phyloP scores from a whole-genome alignment of 1,139 yeast species.

The Saccharomycopsis hybrid region DNA sequence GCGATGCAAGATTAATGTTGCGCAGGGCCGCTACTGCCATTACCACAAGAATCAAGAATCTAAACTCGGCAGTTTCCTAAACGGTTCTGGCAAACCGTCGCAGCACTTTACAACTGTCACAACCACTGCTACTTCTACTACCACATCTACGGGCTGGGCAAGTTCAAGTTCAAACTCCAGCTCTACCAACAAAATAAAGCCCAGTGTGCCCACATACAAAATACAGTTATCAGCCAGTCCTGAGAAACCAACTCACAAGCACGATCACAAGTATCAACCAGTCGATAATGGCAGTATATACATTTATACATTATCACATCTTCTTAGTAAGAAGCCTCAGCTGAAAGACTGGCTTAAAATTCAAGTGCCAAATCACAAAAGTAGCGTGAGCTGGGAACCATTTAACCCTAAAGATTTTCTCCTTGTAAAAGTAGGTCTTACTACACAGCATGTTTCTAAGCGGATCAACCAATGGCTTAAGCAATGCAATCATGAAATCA shows the following conservation, averaged over 20 bases:
- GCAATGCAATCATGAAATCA: slow-evolving; percentile 18
- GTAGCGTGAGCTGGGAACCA: background rate
- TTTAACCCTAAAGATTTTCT: slow-evolving; percentile 14
- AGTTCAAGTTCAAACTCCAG: too few species aligned
- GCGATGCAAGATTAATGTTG: slow-evolving; percentile 15
- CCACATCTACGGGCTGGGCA: too few species aligned
- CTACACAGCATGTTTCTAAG: slow-evolving; percentile 15
- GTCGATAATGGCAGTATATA: slow-evolving; percentile 13
- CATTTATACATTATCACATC: slow-evolving; percentile 17
- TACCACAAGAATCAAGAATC: slow-evolving; percentile 11
- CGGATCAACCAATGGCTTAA: slow-evolving; percentile 19
- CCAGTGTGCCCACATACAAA: slow-evolving; percentile 1
- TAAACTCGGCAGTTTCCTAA: too few species aligned
- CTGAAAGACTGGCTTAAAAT: slow-evolving; percentile 15
- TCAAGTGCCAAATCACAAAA: background rate
- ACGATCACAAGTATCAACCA: background rate
- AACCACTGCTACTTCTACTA: too few species aligned
- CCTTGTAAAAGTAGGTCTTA: slow-evolving; percentile 18
- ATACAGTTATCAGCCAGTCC: slow-evolving; percentile 3
- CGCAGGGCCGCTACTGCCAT: slow-evolving; percentile 13
- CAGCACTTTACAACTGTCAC: too few species aligned
- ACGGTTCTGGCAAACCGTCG: too few species aligned
- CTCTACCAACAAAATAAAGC: too few species aligned
- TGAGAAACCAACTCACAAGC: background rate
- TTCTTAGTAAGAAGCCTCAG: slow-evolving; percentile 1